Base-by-base conservation (phyloP, 2,329 filamentous ascomycete genomes). In the Penicillium paneum region DNA sequence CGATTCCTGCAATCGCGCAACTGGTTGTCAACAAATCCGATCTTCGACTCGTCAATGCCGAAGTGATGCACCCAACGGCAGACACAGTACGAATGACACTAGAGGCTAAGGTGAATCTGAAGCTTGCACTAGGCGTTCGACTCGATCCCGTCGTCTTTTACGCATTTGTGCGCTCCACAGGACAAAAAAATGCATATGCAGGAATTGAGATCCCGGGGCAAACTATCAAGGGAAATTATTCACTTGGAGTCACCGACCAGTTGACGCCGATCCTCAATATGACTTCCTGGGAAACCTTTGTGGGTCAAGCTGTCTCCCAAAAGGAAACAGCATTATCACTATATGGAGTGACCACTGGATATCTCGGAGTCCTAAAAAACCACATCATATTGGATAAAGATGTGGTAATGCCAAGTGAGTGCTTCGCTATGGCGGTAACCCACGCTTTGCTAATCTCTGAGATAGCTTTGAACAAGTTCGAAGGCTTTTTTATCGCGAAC, bases 1-100 rank as follows among this genome's bases (percentile, higher is more conserved):
- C 77, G 8, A 70, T 81, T 28, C 79, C 78, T 1, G 73, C 72
- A n/a, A 74, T 80, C 31, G 73, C 78, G 1, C 77, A 79, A 56
- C 61, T 66, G 28, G 75, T 80, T 19, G 71, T 81, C 52, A 70
- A 76, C 28, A 60, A 71, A 19, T 75, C 78, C 26, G 59, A 68
- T 7, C 64, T 81, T 11, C 72, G 75, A 1, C 64, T 81, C 11
- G 51, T 62, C 36, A 57, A 60, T 15, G 61, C 58, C 10, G 31
- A 52, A 10, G 56, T 66, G 10, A 49, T 59, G 44, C 43, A 60
- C 10, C 64, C 64, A 15, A 58, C 57, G 13, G 53, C 61, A 3
- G 59, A 65, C 8, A 60, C 61, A 11, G 58, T 64, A 15, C 47
- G 58, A 8, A 32, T 66, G 46, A 64, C 61, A 3, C 29, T 65